A percentile compares a stretch with the other conserved stretches of the same genome.
Conservation (phyloP, 2,329 filamentous ascomycete species). For the Anthostomella pinea region DNA sequence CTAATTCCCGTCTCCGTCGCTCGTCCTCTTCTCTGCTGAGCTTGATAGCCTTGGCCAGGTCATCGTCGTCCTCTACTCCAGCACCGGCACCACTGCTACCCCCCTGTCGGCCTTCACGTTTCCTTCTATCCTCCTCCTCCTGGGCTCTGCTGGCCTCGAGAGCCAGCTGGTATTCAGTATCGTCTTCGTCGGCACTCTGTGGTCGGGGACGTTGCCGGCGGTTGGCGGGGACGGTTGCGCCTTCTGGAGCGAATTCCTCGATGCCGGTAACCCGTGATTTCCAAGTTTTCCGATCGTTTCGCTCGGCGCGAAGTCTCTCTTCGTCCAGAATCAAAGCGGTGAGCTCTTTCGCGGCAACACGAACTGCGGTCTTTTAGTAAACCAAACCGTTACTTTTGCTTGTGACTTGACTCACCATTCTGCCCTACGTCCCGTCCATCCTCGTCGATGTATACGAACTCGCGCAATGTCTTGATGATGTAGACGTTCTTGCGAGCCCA, state of each 20-base stretch:
- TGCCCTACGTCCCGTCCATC: constrained; percentile 93
- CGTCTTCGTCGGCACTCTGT: constrained; percentile 69
- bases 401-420: constrained; percentile 66
- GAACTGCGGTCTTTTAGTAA: constrained; percentile 60
- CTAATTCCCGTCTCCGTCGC: constrained; percentile 77
- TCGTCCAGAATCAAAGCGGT: constrained; percentile 91
- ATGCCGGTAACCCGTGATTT: constrained; percentile 94
- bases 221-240: constrained; percentile 36
- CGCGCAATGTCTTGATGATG: constrained; percentile 96
- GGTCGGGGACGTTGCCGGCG: constrained; percentile 49
- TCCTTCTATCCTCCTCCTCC: constrained; percentile 83
- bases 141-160: constrained; percentile 94
- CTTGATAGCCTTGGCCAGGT: constrained; percentile 91
- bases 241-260: constrained; percentile 67
- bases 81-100: too few species aligned
- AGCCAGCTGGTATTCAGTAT: constrained; percentile 84
- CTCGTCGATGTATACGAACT: constrained; percentile 96
- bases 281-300: constrained; percentile 90
- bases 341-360: constrained; percentile 92
- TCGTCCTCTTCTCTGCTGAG: constrained; percentile 95
- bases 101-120: constrained; percentile 62
- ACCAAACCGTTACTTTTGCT: constrained; percentile 8
- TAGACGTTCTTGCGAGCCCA: constrained; percentile 98
- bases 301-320: constrained; percentile 84
- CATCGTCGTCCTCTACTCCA: constrained; percentile 74